These are phyloP conservation scores for Alternaria arborescens DNA, from an alignment of 2,329 filamentous ascomycete species.

Conservation along the genomic window DNA sequence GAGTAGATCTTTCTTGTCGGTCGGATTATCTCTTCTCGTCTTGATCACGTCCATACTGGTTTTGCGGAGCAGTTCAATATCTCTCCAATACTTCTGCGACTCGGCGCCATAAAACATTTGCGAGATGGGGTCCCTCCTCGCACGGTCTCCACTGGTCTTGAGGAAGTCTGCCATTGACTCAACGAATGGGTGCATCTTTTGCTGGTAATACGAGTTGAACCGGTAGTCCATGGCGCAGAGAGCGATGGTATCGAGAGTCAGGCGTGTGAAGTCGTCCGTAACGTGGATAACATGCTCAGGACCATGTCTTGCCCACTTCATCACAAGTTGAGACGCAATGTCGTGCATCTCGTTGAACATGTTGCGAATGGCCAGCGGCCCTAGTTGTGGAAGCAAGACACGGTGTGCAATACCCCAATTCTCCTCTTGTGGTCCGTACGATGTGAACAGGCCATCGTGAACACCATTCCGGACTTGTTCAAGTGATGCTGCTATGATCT, in stretches of 20 bases:
- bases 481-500: conserved; percentile 40
- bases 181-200: conserved; percentile 50
- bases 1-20: conserved; percentile 67
- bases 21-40: conserved; percentile 63
- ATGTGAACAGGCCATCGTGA: conserved; percentile 54
- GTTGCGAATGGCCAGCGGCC: conserved; percentile 69
- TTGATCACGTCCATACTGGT: conserved; percentile 67
- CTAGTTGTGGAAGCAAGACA: conserved; percentile 73
- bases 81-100: conserved; percentile 60
- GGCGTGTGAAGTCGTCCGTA: conserved; percentile 50
- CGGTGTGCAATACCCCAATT: conserved; percentile 68
- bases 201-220: conserved; percentile 53
- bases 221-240: conserved; percentile 53
- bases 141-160: conserved; percentile 46
- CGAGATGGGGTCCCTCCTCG: conserved; percentile 40
- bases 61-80: conserved; percentile 63
- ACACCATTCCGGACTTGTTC: conserved; percentile 48
- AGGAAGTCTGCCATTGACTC: conserved; percentile 52
- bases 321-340: conserved; percentile 69
- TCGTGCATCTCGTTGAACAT: conserved; percentile 71
- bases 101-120: conserved; percentile 49
- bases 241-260: conserved; percentile 51
- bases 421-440: conserved; percentile 49
- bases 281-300: conserved; percentile 44
- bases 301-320: conserved; percentile 72